Base-by-base conservation (phyloP, 257 asterid species). In the Marsdenia floribunda region DNA sequence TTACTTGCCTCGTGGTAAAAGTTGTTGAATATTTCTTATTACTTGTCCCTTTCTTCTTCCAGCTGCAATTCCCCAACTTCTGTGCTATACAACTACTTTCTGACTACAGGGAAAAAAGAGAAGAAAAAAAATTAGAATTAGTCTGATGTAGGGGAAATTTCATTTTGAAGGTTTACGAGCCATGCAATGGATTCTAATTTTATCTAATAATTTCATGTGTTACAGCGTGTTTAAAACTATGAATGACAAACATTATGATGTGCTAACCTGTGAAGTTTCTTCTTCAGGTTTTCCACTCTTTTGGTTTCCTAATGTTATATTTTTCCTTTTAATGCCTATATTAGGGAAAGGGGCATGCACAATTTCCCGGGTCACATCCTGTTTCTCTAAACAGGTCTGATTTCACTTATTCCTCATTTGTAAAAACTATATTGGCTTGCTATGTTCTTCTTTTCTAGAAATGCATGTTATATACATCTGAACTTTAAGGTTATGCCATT, bases 341-440 rank as follows among this genome's bases (percentile, higher is more conserved):
- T 65, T 93, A 91, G 98, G 86, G 26, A 55, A 89, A 96, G 80
- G 82, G 82, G 85, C 75, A 73, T 80, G 69, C 93, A 66, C 91
- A 89, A 21, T 95, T 95, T 83, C 98, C 99, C 58, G 98, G 98
- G 46, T 95, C 97, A 19, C 99, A 95, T 86, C 99, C 99, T 74
- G 98, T 95, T 83, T 95, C 99, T 75, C 93, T 95, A 35, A 83
- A 87, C 95, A 93, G 98, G 99, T 95, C 53, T 74, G 47, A 29
- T 35, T 79, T 78, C 18, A 18, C 68, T 73, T 67, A 68, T 79
- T 73, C 73, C 52, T 74, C 50, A 63, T 79, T 73, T 65, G 6
- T 61, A 26, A 24, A 78, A 57, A 58, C 72, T 79, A 53, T n/a
- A 24, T 57, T 14, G 76, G 46, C 53, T 66, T 38, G 29, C 21